Evolutionary conservation across 805 yeast genomes (phyloP).

Genomic region (Cyberlindnera mrakii): DNA sequence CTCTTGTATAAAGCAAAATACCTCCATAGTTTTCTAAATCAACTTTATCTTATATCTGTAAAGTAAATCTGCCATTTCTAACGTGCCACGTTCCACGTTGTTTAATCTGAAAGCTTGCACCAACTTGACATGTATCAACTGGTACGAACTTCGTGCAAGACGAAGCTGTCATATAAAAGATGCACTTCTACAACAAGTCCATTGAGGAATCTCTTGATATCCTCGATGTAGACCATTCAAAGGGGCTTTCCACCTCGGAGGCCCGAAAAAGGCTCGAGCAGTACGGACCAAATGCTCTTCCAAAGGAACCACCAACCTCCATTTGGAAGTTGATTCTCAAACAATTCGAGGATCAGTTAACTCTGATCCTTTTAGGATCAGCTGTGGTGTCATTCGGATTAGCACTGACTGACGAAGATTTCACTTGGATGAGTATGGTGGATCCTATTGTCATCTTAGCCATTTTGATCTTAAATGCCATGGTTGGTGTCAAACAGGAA

Average conservation of each 20-base stretch:
- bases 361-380: conserved; percentile 28
- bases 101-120: no score
- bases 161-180: not conserved
- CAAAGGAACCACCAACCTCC: conserved; percentile 32
- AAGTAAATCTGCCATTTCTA: no score
- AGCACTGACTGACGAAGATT: conserved; percentile 26
- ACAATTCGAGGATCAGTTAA: conserved; percentile 32
- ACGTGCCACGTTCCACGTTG: no score
- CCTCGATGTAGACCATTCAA: conserved; percentile 8
- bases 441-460: conserved; percentile 38
- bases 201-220: conserved; percentile 8
- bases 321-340: conserved; percentile 28
- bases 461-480: conserved; percentile 39
- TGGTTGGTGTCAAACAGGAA: conserved; percentile 46
- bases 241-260: conserved; percentile 13
- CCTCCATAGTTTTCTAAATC: no score
- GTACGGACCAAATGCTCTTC: conserved; percentile 25
- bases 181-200: conserved; percentile 8
- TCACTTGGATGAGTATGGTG: conserved; percentile 27
- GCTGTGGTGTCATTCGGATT: conserved; percentile 28
- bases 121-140: no score
- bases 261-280: conserved; percentile 13
- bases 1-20: not conserved
- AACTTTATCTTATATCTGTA: no score
- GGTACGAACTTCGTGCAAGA: no score